Evolutionary conservation across 441 rosid genomes (phyloP).

Genomic region (Syzygium malaccense): DNA sequence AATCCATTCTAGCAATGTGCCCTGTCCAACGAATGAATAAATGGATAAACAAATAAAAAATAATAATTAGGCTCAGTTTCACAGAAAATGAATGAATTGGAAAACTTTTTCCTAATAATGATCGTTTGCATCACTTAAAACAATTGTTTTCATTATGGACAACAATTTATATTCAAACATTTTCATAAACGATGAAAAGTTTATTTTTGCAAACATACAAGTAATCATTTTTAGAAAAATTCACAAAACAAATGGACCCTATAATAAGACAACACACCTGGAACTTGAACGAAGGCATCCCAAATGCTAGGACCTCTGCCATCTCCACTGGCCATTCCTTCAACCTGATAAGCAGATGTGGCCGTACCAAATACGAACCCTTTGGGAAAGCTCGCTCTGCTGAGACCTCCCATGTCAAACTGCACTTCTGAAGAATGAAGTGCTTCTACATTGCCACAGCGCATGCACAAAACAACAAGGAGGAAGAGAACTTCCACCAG

Average conservation of each 20-base stretch:
- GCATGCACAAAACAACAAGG: not conserved
- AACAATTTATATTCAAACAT: too few species aligned
- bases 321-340: not conserved
- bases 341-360: constrained; percentile 5
- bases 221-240: too few species aligned
- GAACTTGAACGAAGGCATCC: not conserved
- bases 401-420: constrained; percentile 6
- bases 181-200: too few species aligned
- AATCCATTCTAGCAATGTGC: not conserved
- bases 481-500: not conserved
- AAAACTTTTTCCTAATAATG: too few species aligned
- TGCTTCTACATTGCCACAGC: not conserved
- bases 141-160: too few species aligned
- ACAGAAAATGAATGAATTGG: too few species aligned
- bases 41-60: not conserved
- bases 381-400: constrained; percentile 2
- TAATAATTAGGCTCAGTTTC: too few species aligned
- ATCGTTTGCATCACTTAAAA: too few species aligned
- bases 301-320: not conserved
- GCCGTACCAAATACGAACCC: constrained; percentile 5
- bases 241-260: too few species aligned
- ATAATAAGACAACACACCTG: not conserved
- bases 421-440: not conserved
- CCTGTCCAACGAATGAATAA: not conserved
- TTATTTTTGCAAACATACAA: too few species aligned